Conservation (phyloP, 805 yeast genomes). For the Starmerella bombicola region DNA sequence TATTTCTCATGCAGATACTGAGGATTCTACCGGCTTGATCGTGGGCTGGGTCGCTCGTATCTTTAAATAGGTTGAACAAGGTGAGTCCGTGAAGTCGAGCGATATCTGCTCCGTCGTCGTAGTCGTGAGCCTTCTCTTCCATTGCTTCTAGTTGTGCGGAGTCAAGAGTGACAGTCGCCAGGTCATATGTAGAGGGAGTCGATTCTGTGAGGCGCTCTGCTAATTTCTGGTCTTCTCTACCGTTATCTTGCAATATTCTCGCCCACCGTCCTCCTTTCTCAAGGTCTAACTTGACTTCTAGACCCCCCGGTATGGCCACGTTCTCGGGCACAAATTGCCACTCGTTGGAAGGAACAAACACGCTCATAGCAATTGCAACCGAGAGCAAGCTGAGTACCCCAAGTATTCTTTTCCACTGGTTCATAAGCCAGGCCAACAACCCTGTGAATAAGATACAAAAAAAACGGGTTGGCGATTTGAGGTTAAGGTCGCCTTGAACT, state of each 20-base stretch:
- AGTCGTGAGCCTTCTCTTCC: slow-evolving; percentile 47
- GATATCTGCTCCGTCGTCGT: slow-evolving; percentile 43
- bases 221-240: slow-evolving; percentile 9
- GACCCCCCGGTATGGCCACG: slow-evolving; percentile 71
- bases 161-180: background rate
- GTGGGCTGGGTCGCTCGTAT: background rate
- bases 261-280: slow-evolving; percentile 66
- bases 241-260: slow-evolving; percentile 32
- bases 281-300: slow-evolving; percentile 61
- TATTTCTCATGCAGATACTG: slow-evolving; percentile 61
- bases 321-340: slow-evolving; percentile 62
- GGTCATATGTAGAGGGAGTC: background rate
- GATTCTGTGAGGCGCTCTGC: background rate
- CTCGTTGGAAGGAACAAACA: slow-evolving; percentile 48
- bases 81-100: slow-evolving; percentile 24
- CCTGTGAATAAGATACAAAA: too few species aligned
- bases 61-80: slow-evolving; percentile 14
- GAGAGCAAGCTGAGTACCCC: too few species aligned
- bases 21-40: slow-evolving; percentile 51
- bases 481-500: too few species aligned
- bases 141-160: slow-evolving; percentile 33
- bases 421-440: too few species aligned
- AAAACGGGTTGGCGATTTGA: too few species aligned
- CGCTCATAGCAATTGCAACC: slow-evolving; percentile 1
- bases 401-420: too few species aligned